Evolutionary conservation across 345 rosid species (phyloP).

Genomic region (Hibiscus tridactylites): DNA sequence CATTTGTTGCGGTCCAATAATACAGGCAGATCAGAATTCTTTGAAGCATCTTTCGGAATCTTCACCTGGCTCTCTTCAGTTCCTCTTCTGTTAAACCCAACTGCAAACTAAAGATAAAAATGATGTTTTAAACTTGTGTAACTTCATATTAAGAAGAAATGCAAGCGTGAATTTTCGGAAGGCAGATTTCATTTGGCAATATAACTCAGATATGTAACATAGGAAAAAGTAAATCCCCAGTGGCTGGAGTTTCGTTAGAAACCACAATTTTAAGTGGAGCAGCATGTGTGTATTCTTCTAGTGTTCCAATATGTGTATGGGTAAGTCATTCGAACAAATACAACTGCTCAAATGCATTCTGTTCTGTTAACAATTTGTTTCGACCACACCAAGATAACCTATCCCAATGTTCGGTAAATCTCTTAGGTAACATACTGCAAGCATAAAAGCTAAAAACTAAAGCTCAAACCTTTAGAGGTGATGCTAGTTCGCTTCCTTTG

Average conservation of each 20-base stretch:
- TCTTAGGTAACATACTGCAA: not conserved
- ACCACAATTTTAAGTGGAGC: not conserved
- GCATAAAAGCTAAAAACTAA: not conserved
- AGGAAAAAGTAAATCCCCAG: not conserved
- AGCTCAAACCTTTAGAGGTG: constrained; percentile 55
- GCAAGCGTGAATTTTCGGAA: not conserved
- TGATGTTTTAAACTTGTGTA: not conserved
- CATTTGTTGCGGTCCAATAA: constrained; percentile 72
- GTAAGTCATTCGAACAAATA: not conserved
- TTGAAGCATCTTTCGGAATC: constrained; percentile 26
- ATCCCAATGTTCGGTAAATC: not conserved
- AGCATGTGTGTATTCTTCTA: not conserved
- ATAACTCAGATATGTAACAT: not conserved
- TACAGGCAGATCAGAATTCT: constrained; percentile 31
- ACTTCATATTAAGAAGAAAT: not conserved
- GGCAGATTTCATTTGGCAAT: not conserved
- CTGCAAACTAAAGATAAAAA: constrained; percentile 56
- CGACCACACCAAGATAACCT: not conserved
- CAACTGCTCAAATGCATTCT: not conserved
- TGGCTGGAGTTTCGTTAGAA: not conserved
- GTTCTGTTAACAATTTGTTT: not conserved
- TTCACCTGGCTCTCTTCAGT: constrained; percentile 49
- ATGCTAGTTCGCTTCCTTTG: constrained; percentile 32
- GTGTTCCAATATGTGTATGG: not conserved
- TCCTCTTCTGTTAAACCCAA: constrained; percentile 84